phyloP scores from a whole-genome alignment of 2,329 filamentous ascomycete genomes.

The Stachybotrys elegans region DNA sequence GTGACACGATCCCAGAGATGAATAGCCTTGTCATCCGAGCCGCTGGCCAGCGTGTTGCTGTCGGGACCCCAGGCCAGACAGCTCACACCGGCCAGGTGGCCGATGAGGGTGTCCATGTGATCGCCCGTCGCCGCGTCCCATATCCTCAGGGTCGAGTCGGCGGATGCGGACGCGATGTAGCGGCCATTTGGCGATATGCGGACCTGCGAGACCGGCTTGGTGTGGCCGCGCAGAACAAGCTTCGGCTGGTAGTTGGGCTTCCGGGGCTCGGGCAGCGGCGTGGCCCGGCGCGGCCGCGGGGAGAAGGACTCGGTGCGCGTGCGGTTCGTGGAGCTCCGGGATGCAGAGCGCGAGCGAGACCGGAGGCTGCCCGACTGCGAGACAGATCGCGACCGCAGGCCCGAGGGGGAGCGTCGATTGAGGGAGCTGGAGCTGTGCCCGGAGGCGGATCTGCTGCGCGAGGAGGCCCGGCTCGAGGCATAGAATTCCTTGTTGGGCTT shows the following conservation, averaged over 20 bases:
- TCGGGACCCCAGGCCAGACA: slow-evolving; percentile 94
- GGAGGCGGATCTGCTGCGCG: slow-evolving; percentile 27
- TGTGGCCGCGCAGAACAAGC: slow-evolving; percentile 72
- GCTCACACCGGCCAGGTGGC: slow-evolving; percentile 87
- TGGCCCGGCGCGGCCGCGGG: slow-evolving; percentile 19
- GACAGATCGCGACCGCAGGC: slow-evolving; percentile 24
- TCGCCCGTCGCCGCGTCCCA: slow-evolving; percentile 78
- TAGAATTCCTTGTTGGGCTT: slow-evolving; percentile 22
- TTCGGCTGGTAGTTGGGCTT: slow-evolving; percentile 64
- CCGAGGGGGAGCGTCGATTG: slow-evolving; percentile 22
- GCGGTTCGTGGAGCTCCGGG: slow-evolving; percentile 23
- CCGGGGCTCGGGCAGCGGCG: slow-evolving; percentile 43
- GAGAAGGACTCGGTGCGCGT: slow-evolving; percentile 24
- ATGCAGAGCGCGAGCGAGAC: slow-evolving; percentile 20
- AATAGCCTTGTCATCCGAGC: slow-evolving; percentile 94
- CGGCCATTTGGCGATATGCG: slow-evolving; percentile 87
- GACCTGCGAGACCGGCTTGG: slow-evolving; percentile 73
- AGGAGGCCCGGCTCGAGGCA: slow-evolving; percentile 20
- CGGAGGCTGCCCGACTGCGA: slow-evolving; percentile 15
- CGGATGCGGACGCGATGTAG: slow-evolving; percentile 85
- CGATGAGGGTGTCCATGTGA: slow-evolving; percentile 83
- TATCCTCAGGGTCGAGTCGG: slow-evolving; percentile 85
- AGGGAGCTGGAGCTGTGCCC: slow-evolving; percentile 27
- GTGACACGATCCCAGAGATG: slow-evolving; percentile 79
- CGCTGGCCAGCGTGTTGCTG: slow-evolving; percentile 79